Percentiles rank a stretch among this genome's conserved stretches.
Conservation (phyloP, 495 filamentous ascomycete species). For the Aspergillus sclerotiicarbonarius region DNA sequence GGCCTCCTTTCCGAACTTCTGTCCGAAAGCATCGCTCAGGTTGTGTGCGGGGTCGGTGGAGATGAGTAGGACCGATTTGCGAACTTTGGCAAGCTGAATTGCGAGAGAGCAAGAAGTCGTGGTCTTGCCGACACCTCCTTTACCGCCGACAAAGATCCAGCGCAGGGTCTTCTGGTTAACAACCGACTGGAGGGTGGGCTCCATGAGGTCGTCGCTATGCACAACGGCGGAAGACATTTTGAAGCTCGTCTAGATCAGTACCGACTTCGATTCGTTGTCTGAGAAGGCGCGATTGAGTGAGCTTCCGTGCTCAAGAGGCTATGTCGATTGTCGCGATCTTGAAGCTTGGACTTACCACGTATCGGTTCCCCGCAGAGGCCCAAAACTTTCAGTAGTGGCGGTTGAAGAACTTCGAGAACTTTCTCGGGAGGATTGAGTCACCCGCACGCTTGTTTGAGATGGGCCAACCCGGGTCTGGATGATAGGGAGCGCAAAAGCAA, state of each 20-base stretch:
- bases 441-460: background rate
- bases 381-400: constrained; percentile 13
- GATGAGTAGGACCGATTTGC: constrained; percentile 93
- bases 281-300: background rate
- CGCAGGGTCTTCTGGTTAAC: constrained; percentile 90
- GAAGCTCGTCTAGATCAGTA: constrained; percentile 10
- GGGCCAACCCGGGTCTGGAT: background rate
- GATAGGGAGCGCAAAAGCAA: background rate
- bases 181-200: constrained; percentile 91
- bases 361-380: constrained; percentile 33
- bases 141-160: constrained; percentile 99
- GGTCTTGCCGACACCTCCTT: constrained; percentile 99
- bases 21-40: constrained; percentile 93
- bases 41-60: constrained; percentile 99
- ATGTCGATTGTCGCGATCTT: constrained; percentile 18
- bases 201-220: constrained; percentile 72
- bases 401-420: constrained; percentile 12
- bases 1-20: constrained; percentile 99
- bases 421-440: constrained; percentile 1
- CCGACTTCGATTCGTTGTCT: constrained; percentile 4
- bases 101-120: constrained; percentile 97
- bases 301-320: constrained; percentile 11
- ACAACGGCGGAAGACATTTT: constrained; percentile 63
- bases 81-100: constrained; percentile 95
- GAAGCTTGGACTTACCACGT: constrained; percentile 18